Evolutionary conservation across 208 protist species (phyloP).

Genomic region (Trypanosoma lewisi): DNA sequence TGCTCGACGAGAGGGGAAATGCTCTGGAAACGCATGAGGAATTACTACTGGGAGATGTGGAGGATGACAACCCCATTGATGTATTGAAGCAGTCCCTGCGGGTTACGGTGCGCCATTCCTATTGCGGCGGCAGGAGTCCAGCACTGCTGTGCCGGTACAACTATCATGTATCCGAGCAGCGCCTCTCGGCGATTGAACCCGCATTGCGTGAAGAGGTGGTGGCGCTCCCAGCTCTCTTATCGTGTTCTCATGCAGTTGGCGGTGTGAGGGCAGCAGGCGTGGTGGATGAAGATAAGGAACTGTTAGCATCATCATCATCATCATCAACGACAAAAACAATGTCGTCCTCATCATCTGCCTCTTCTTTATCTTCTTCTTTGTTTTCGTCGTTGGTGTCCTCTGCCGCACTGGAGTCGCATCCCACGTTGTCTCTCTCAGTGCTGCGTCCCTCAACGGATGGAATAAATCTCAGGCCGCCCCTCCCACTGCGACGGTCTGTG

Average conservation of each 20-base stretch:
- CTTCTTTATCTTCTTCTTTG: neutral
- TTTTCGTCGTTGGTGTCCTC: neutral
- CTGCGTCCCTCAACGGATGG: neutral
- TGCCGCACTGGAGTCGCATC: neutral
- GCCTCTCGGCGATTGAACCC: constrained; percentile 19
- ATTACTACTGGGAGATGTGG: constrained; percentile 29
- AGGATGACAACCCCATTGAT: constrained; percentile 28
- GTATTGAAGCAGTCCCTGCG: constrained; percentile 10
- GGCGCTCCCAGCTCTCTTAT: constrained; percentile 12
- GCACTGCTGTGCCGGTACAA: constrained; percentile 32
- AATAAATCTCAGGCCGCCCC: neutral
- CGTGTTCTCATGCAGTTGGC: neutral
- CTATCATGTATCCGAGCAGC: constrained; percentile 29
- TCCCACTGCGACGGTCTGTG: constrained; percentile 7
- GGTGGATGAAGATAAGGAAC: constrained; percentile 19
- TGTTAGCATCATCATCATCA: neutral
- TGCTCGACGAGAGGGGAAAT: neutral
- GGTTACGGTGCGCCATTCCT: constrained; percentile 16
- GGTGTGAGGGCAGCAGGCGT: constrained; percentile 1
- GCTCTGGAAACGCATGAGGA: constrained; percentile 7
- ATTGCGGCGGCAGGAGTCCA: neutral
- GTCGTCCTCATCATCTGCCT: neutral
- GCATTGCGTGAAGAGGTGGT: neutral
- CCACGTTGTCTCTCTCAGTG: neutral
- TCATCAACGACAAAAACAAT: neutral